phyloP scores from a whole-genome alignment of 768 basidiomycete species.

The Phylloporus sp. region DNA sequence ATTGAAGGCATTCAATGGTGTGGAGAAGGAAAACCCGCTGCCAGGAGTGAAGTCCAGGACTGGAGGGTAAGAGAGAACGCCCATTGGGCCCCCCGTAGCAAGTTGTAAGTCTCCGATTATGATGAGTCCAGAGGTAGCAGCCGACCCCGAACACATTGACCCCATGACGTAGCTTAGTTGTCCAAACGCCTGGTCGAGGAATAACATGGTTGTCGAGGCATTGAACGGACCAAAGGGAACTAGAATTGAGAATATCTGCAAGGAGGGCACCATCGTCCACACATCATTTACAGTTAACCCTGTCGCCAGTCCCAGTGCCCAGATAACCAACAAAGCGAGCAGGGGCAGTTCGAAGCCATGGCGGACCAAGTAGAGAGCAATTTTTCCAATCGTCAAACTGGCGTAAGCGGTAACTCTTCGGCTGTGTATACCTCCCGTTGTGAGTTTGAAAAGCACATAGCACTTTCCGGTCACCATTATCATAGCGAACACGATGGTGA shows the following conservation, averaged over 20 bases:
- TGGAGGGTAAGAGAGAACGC: constrained; percentile 14
- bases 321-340: constrained; percentile 7
- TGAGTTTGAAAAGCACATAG: constrained; percentile 17
- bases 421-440: constrained; percentile 8
- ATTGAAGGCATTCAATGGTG: constrained; percentile 12
- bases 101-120: not conserved
- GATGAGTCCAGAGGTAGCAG: not conserved
- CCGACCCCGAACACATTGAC: constrained; percentile 1
- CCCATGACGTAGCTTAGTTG: constrained; percentile 1
- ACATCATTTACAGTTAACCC: constrained; percentile 9
- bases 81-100: not conserved
- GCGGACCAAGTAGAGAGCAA: constrained; percentile 2
- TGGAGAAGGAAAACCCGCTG: not conserved
- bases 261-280: constrained; percentile 1
- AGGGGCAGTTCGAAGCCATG: constrained; percentile 8
- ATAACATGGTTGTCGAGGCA: not conserved
- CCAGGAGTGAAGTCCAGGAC: not conserved
- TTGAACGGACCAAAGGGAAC: constrained; percentile 6
- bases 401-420: constrained; percentile 11
- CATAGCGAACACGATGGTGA: constrained; percentile 11
- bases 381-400: constrained; percentile 8
- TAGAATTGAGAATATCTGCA: not conserved
- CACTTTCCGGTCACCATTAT: constrained; percentile 12
- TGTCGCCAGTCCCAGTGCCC: constrained; percentile 11
- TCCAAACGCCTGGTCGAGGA: not conserved